A percentile compares a stretch with the other conserved stretches of the same genome.
Conservation (phyloP, 305 asterid species). For the Rubia peregrina region DNA sequence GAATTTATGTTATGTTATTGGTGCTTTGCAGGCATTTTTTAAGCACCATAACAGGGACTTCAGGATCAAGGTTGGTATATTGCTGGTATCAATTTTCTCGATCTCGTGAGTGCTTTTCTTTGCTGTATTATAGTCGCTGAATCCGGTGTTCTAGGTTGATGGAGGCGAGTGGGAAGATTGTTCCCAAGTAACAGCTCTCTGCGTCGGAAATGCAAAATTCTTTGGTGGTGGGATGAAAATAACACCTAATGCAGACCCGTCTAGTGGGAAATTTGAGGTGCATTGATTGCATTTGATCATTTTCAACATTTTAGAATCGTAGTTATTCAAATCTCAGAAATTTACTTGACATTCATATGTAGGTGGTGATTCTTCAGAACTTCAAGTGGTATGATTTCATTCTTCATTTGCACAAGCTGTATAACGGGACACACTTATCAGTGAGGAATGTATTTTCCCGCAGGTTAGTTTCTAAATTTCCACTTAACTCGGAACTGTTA, state of each 20-base stretch:
- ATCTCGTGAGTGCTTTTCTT: not conserved
- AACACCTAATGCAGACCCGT: slow-evolving; percentile 62
- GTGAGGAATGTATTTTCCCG: slow-evolving; percentile 68
- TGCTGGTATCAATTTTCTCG: not conserved
- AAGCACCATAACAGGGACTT: slow-evolving; percentile 69
- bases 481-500: not conserved
- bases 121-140: not conserved
- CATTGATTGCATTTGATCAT: slow-evolving; percentile 14
- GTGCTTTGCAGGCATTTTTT: slow-evolving; percentile 77
- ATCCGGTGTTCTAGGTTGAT: slow-evolving; percentile 41
- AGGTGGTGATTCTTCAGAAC: slow-evolving; percentile 79
- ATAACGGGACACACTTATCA: slow-evolving; percentile 75
- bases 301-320: not conserved
- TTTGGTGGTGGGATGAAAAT: slow-evolving; percentile 94
- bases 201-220: slow-evolving; percentile 80
- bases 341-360: slow-evolving; percentile 23
- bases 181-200: slow-evolving; percentile 80
- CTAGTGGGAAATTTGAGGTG: slow-evolving; percentile 63
- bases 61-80: slow-evolving; percentile 68
- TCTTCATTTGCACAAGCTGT: slow-evolving; percentile 69
- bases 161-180: slow-evolving; percentile 76
- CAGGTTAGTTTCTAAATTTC: slow-evolving; percentile 39
- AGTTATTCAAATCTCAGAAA: not conserved
- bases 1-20: slow-evolving; percentile 76
- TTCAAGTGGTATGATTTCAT: slow-evolving; percentile 84